Evolutionary conservation across 768 basidiomycete species (phyloP).

Genomic region (Sistotremastrum niveocremeum): DNA sequence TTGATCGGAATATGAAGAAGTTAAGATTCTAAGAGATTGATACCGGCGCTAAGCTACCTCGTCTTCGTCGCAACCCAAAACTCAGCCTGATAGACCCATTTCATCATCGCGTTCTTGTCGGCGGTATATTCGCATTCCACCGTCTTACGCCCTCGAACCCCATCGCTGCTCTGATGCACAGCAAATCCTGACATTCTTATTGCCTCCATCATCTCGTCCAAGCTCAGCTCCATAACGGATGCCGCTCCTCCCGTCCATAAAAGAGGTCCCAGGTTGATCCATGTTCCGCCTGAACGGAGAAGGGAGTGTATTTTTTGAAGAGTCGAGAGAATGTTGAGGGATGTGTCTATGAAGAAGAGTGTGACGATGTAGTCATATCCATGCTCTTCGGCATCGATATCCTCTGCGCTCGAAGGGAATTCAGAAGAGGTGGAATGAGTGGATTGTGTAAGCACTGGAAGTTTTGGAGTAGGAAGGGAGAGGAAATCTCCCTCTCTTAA

Average conservation of each 20-base stretch:
- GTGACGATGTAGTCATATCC: slow-evolving; percentile 52
- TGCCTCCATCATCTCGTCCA: slow-evolving; percentile 47
- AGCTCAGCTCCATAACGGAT: slow-evolving; percentile 41
- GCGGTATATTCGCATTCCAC: slow-evolving; percentile 56
- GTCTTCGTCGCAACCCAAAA: slow-evolving; percentile 42
- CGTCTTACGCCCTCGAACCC: slow-evolving; percentile 16
- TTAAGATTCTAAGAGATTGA: background rate
- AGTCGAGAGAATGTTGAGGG: slow-evolving; percentile 36
- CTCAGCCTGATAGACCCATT: slow-evolving; percentile 52
- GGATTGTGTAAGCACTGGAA: background rate
- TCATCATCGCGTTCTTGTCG: slow-evolving; percentile 53
- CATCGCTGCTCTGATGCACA: slow-evolving; percentile 9
- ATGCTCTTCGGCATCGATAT: background rate
- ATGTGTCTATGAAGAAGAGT: slow-evolving; percentile 55
- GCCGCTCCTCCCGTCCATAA: slow-evolving; percentile 46
- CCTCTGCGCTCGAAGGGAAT: background rate
- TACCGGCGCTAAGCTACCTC: background rate
- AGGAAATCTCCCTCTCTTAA: slow-evolving; percentile 50
- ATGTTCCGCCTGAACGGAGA: slow-evolving; percentile 47
- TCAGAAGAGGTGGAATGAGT: no score
- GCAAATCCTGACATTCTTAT: slow-evolving; percentile 43
- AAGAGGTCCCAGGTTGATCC: slow-evolving; percentile 62
- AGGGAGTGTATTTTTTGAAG: slow-evolving; percentile 43
- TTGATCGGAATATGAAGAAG: background rate
- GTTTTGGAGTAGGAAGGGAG: slow-evolving; percentile 5